These are phyloP conservation scores for Camelina hispida DNA, from an alignment of 345 rosid species.

Conservation along the genomic window DNA sequence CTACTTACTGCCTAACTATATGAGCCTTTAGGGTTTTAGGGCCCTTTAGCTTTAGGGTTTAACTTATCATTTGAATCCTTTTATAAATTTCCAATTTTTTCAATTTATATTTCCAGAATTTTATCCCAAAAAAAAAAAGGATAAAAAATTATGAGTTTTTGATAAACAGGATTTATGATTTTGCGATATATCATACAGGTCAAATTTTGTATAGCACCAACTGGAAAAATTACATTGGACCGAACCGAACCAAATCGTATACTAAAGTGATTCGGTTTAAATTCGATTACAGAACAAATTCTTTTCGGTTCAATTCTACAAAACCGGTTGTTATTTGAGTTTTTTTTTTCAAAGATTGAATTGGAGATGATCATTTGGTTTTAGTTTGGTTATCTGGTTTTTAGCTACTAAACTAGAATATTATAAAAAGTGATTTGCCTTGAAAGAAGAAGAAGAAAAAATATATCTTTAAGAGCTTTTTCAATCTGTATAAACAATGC, in stretches of 20 bases:
- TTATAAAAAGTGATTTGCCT: too few species aligned
- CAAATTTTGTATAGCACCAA: background rate
- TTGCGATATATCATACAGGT: background rate
- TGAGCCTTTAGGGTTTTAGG: conserved; percentile 5
- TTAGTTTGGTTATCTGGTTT: too few species aligned
- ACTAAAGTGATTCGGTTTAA: background rate
- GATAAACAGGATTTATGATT: background rate
- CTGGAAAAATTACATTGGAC: background rate
- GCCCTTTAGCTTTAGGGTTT: background rate
- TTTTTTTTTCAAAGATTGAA: background rate
- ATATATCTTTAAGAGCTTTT: too few species aligned
- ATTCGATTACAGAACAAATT: background rate
- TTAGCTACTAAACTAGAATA: too few species aligned
- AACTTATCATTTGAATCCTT: background rate
- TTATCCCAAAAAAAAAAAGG: background rate
- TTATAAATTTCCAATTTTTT: background rate
- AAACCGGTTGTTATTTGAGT: background rate
- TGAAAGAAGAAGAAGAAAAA: too few species aligned
- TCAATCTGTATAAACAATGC: too few species aligned
- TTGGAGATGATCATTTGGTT: too few species aligned
- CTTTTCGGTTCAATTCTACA: background rate
- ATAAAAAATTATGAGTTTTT: background rate
- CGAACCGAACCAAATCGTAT: background rate
- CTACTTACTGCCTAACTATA: background rate
- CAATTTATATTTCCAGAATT: background rate